Base-by-base conservation (phyloP, 2,329 filamentous ascomycete species). In the Scytalidium lignicola region DNA sequence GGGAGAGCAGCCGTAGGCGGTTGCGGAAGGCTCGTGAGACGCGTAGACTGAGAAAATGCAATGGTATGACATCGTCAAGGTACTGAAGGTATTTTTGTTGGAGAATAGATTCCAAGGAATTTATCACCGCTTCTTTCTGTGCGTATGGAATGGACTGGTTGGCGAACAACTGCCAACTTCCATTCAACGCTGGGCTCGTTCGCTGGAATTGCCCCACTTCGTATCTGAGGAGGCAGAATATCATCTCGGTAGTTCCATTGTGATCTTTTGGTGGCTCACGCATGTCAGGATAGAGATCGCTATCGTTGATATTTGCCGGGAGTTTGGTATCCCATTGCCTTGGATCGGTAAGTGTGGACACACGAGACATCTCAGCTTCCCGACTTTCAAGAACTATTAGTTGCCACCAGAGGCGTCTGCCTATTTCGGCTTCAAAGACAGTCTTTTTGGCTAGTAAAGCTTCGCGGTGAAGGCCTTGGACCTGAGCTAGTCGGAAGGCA, bases 321-420 rank as follows among this genome's bases (percentile, higher is more conserved):
- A 74, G 62, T 2, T 65, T 65, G 1, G 76, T 77, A 58, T 79
- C 73, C 47, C 72, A 77, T 32, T 65, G 67, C 7, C 64, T 59
- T 12, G 62, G 63, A 64, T 58, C 43, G 69, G 65, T 9, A 75
- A 64, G 22, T 70, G 77, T 65, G 15, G 71, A 65, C 1, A 72
- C 70, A 13, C 79, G 79, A 3, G 76, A 72, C 44, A 80, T 71
- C 56, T 82, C 77, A 6, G 77, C 72, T 1, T 73, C 72, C 6
- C 75, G 73, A 22, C 74, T 68, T 54, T 86, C 82, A 2, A 84
- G 69, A n/a, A 81, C 71, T 26, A 82, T 63, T n/a, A 85, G 72
- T 52, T 83, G 78, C 68, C 79, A 79, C 77, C 82, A 86, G 0
- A 84, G 63, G 2, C 82, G 73, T 17, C 82, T 73, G 22, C 82